These are phyloP conservation scores for Eragrostis nindensis DNA, from an alignment of 176 grass and related monocot genomes.

Conservation along the genomic window DNA sequence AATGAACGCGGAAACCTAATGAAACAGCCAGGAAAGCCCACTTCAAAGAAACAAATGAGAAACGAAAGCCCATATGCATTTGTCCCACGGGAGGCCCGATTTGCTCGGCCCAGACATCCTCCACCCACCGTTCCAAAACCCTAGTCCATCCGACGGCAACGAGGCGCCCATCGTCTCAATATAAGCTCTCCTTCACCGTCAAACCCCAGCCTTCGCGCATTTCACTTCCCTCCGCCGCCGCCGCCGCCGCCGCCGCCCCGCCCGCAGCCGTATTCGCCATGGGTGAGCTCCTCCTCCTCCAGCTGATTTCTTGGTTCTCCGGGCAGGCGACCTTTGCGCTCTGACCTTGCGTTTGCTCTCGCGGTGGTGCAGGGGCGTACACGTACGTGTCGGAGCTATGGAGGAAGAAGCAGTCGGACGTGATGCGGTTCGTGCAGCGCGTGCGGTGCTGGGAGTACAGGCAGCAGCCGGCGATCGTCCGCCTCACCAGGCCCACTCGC, in stretches of 20 bases:
- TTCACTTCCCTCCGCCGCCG: conserved; percentile 22
- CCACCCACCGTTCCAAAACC: conserved; percentile 34
- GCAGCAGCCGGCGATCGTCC: conserved; percentile 70
- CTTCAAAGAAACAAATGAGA: neutral
- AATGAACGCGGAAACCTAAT: neutral
- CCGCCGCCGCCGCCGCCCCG: conserved; percentile 7
- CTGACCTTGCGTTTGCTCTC: neutral
- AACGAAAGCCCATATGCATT: neutral
- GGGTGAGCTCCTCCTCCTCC: conserved; percentile 36
- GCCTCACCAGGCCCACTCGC: conserved; percentile 63
- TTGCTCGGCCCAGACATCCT: neutral
- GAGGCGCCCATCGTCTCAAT: neutral
- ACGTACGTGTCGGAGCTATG: conserved; percentile 86
- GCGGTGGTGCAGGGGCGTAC: conserved; percentile 68
- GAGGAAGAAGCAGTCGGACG: conserved; percentile 86
- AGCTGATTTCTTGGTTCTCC: neutral
- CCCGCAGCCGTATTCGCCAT: conserved; percentile 34
- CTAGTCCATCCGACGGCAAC: conserved; percentile 55
- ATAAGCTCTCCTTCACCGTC: neutral
- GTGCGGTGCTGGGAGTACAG: conserved; percentile 83
- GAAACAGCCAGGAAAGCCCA: neutral
- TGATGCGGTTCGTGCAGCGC: conserved; percentile 79
- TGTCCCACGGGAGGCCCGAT: neutral
- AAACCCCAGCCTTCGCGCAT: conserved; percentile 5
- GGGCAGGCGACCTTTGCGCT: too few relatives aligned